A percentile compares a stretch with the other conserved stretches of the same genome.
Conservation (phyloP, 75 land plant species). For the Pinus tabuliformis region DNA sequence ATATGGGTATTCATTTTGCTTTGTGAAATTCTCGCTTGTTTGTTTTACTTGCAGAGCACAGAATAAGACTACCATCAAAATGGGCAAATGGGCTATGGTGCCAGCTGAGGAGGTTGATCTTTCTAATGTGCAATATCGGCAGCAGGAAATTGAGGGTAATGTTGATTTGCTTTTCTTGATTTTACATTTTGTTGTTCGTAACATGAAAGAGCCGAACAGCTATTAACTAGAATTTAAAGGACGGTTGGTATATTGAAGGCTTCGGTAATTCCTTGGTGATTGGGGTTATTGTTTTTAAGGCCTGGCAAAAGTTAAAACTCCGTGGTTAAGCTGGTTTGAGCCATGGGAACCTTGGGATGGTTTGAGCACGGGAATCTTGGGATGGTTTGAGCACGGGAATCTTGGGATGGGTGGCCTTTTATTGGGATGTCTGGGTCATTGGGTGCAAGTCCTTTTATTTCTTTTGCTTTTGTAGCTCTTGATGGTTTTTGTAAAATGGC, state of each 20-base stretch:
- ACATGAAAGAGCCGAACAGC: background rate
- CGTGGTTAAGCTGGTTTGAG: too few species aligned
- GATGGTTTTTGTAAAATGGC: background rate
- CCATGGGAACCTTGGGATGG: too few species aligned
- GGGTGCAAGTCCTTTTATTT: background rate
- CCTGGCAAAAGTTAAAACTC: too few species aligned
- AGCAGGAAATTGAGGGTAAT: slow-evolving; percentile 35
- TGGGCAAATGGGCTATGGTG: slow-evolving; percentile 42
- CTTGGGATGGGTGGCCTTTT: too few species aligned
- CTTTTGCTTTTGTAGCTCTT: background rate
- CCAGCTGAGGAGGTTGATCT: slow-evolving; percentile 56
- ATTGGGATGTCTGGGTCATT: too few species aligned
- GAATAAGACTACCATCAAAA: slow-evolving; percentile 3
- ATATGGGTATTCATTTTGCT: background rate
- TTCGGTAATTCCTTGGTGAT: background rate
- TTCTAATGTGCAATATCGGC: slow-evolving; percentile 36
- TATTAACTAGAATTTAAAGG: background rate
- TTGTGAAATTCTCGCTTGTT: background rate
- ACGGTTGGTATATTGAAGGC: background rate
- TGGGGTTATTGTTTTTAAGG: too few species aligned
- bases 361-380: too few species aligned
- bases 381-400: too few species aligned
- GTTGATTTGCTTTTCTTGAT: background rate
- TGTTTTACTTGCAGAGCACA: background rate
- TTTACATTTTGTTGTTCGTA: background rate